phyloP scores from a whole-genome alignment of 2,329 filamentous ascomycete genomes.

The Fusarium foetens region DNA sequence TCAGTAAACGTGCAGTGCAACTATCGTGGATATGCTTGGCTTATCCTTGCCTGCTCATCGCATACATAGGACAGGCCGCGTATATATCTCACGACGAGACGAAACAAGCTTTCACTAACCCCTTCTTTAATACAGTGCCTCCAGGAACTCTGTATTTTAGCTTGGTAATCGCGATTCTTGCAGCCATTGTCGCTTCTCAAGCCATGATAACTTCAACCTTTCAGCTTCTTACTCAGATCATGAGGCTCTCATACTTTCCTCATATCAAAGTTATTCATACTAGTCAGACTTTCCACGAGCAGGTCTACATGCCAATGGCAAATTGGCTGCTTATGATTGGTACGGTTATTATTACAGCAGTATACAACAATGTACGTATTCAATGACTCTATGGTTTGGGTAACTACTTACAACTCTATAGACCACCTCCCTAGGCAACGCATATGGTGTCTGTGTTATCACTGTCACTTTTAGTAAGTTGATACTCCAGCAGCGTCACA shows the following conservation, averaged over 20 bases:
- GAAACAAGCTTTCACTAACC: neutral
- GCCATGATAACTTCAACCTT: neutral
- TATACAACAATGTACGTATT: neutral
- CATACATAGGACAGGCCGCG: neutral
- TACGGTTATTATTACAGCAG: neutral
- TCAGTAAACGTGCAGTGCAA: neutral
- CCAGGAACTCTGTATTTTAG: neutral
- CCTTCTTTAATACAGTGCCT: neutral
- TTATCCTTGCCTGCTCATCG: neutral
- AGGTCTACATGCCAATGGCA: neutral
- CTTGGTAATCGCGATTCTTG: neutral
- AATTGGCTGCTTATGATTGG: neutral
- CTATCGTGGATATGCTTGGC: neutral
- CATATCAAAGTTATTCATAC: neutral
- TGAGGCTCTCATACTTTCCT: neutral
- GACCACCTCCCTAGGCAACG: neutral
- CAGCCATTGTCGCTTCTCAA: neutral
- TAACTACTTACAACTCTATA: neutral
- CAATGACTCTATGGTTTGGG: too few species aligned
- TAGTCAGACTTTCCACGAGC: neutral
- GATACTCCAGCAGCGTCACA: neutral
- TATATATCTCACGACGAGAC: neutral
- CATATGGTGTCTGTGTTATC: neutral
- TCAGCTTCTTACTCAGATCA: neutral
- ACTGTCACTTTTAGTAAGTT: neutral